Conservation (phyloP, 257 asterid genomes). For the Rubia yunnanensis region DNA sequence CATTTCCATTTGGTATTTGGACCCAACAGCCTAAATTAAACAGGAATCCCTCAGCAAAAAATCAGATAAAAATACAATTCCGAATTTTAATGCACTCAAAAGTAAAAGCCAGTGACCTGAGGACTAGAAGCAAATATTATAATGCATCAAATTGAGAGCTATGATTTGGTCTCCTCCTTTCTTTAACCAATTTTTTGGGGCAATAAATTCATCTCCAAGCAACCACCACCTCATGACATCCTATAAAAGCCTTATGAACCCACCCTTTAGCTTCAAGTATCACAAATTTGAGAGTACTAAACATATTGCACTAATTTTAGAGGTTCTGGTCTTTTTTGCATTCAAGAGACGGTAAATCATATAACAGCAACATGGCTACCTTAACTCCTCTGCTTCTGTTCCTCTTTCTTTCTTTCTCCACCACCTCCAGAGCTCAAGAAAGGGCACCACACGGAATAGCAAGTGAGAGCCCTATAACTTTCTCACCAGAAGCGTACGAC, state of each 20-base stretch:
- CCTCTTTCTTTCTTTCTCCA: constrained; percentile 7
- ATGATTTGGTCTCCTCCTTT: constrained; percentile 29
- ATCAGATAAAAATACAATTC: not conserved
- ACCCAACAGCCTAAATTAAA: not conserved
- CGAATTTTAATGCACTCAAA: not conserved
- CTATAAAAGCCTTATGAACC: constrained; percentile 17
- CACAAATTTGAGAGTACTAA: constrained; percentile 1
- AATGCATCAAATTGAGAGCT: constrained; percentile 10
- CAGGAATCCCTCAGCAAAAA: not conserved
- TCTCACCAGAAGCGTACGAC: constrained; percentile 37
- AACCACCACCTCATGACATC: constrained; percentile 17
- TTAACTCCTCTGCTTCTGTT: constrained; percentile 19
- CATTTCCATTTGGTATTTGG: not conserved
- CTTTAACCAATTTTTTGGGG: not conserved
- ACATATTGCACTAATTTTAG: not conserved
- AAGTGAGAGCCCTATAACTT: constrained; percentile 25
- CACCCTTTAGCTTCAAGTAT: not conserved
- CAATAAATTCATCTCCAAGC: constrained; percentile 30
- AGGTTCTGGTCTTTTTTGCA: not conserved
- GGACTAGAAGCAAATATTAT: not conserved
- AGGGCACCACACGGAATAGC: constrained; percentile 37
- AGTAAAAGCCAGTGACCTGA: too few species aligned
- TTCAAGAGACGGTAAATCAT: not conserved
- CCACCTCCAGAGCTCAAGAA: constrained; percentile 22
- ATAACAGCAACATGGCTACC: constrained; percentile 6